Evolutionary conservation across 192 early-diverging fungal genomes (phyloP), one percentile per base, ranked within the genome.

Genomic region (Coemansia sp.): DNA sequence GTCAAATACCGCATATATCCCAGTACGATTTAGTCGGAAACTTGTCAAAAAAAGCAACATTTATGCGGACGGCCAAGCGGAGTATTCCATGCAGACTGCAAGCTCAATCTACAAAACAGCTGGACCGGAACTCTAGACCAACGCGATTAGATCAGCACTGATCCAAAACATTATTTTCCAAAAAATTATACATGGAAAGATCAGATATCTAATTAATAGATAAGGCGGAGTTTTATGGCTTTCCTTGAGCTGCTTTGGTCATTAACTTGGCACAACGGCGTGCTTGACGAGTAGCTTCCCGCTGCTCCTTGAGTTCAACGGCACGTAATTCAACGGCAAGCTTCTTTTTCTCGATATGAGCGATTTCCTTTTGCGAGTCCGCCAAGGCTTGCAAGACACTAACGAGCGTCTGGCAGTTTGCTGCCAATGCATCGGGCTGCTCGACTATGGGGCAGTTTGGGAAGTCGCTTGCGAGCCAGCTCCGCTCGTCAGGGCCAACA

Each of bases 251-350:
- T 9, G 45, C 45, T 4, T 26, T 21, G 0, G 28, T 28, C n/a
- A 47, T 26, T 23, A 47, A 28, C n/a, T 47, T 47, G 20, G 45
- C 45, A 11, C 45, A 47, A 14, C 11, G 45, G 23, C 45, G 45
- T 11, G 45, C 45, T 7, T 47, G 45, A n/a, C 45, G 45, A 30
- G 6, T 21, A 23, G 45, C 3, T 23, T 47, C 45, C 5, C 28
- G 16, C 14, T 47, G 45, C 12, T 47, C 45, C 15, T 47, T 28
- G 6, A 47, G 21, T 15, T 23, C 45, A 15, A 47, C 45, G n/a
- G 28, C 21, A 5, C 45, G 45, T 28, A 30, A 14, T 11, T 47
- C 28, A n/a, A 47, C 14, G 12, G 21, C 45, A 23, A 47, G 21
- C 28, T 47, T 28, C 12, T 28, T 21, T 28, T 23, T 47, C 28